These are phyloP conservation scores for Kwoniella mangroviensis DNA, from an alignment of 768 basidiomycete species.

Conservation along the genomic window DNA sequence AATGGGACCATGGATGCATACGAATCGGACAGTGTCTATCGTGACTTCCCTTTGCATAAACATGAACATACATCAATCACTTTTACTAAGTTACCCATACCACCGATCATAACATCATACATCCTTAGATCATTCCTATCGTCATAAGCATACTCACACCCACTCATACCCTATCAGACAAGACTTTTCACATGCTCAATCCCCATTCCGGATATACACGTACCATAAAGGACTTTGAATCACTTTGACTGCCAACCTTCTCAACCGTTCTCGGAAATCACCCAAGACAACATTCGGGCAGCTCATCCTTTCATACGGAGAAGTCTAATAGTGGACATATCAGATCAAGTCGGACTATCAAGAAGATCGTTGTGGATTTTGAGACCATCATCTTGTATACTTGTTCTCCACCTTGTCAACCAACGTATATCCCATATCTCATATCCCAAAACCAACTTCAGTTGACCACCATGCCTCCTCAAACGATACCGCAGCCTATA, in stretches of 20 bases:
- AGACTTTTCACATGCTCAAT: not conserved
- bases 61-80: not conserved
- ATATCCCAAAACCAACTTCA: not conserved
- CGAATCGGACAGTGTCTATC: not conserved
- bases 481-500: not conserved
- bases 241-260: not conserved
- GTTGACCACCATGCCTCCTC: not conserved
- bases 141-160: not conserved
- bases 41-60: not conserved
- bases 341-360: not conserved
- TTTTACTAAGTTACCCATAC: not conserved
- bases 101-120: not conserved
- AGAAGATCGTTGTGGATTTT: not conserved
- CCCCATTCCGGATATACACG: slow-evolving; percentile 1
- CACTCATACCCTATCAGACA: not conserved
- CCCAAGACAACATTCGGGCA: not conserved
- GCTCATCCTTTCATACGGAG: not conserved
- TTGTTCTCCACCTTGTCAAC: not conserved
- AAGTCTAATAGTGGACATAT: not conserved
- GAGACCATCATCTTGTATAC: too few species aligned
- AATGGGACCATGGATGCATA: not conserved
- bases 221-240: not conserved
- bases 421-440: not conserved
- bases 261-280: slow-evolving; percentile 3
- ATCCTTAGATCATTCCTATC: not conserved